Base-by-base conservation (phyloP, 495 filamentous ascomycete genomes). In the Xanthoparmelia taractica region DNA sequence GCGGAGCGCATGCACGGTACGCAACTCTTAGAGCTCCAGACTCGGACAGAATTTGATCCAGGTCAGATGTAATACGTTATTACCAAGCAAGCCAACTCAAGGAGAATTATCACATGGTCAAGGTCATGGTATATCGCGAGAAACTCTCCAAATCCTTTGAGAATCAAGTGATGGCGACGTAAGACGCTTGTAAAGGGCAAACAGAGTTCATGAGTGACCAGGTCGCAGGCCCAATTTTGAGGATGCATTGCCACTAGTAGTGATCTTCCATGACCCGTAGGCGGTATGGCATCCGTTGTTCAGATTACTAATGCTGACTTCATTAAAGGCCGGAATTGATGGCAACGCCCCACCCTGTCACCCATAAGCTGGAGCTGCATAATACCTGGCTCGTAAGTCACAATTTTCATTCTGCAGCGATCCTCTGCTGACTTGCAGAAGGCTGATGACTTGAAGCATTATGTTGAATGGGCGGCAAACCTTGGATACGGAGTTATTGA, bases 161-260 rank as follows among this genome's bases (percentile, higher is more conserved):
- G 68, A 87, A 96, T 66, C 90, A 97, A 69, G 88, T 98, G 17
- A 74, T 97, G 40, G 88, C 87, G n/a, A 96, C 91, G 74, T 86
- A 75, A 74, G 77, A 66, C n/a, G 17, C 52, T 27, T 36, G 13
- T 58, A 73, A 72, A 12, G 69, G 66, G 25, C 65, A 80, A n/a
- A 4, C 67, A 73, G 38, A 40, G 15, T 17, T 2, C 54, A 31
- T 33, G 33, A 65, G 43, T 68, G 48, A 70, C 31, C 52, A 57
- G 27, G 25, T 0, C 62, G 20, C 63, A 87, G 84, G 41, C 69
- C 81, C 0, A 84, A 85, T 58, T 86, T 82, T 60, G 66, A 76
- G 62, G 67, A 81, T 37, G 67, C 66, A 4, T 73, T 77, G 8
- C 85, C 85, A 20, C 73, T 96, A 8, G 59, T 97, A 45, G 78